Percentiles rank a stretch among this genome's conserved stretches.
phyloP scores from a whole-genome alignment of 2,329 filamentous ascomycete genomes.

The Colletotrichum lupini region DNA sequence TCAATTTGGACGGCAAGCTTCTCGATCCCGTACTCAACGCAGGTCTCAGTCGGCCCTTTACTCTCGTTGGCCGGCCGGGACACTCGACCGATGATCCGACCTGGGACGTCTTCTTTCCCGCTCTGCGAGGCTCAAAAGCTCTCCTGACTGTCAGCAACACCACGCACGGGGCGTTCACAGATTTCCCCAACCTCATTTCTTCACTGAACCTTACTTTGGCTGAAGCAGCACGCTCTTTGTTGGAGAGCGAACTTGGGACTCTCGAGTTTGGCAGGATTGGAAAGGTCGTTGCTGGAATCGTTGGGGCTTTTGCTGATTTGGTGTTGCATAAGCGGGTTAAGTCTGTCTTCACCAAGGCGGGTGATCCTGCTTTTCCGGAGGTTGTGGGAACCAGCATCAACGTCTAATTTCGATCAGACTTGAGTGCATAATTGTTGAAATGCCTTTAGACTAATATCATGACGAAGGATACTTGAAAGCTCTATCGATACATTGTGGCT shows the following conservation, averaged over 20 bases:
- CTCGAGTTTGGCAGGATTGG: conserved; percentile 6
- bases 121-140: conserved; percentile 40
- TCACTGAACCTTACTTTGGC: conserved; percentile 39
- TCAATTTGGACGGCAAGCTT: conserved; percentile 54
- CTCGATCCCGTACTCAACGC: conserved; percentile 42
- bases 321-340: neutral
- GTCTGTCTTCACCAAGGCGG: neutral
- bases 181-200: conserved; percentile 43
- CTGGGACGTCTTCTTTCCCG: conserved; percentile 45
- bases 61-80: conserved; percentile 43
- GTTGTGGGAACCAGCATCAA: neutral
- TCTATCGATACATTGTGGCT: neutral
- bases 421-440: too few relatives aligned
- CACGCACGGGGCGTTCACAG: conserved; percentile 46
- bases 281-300: conserved; percentile 8
- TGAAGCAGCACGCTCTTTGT: neutral
- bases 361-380: conserved; percentile 12
- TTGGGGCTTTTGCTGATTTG: conserved; percentile 17
- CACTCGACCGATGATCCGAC: conserved; percentile 45
- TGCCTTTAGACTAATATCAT: neutral
- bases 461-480: neutral
- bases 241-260: conserved; percentile 35
- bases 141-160: conserved; percentile 41
- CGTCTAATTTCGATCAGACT: neutral
- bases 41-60: conserved; percentile 44